These are phyloP conservation scores for Termitomyces sp. DNA, from an alignment of 768 basidiomycete genomes.

Conservation along the genomic window DNA sequence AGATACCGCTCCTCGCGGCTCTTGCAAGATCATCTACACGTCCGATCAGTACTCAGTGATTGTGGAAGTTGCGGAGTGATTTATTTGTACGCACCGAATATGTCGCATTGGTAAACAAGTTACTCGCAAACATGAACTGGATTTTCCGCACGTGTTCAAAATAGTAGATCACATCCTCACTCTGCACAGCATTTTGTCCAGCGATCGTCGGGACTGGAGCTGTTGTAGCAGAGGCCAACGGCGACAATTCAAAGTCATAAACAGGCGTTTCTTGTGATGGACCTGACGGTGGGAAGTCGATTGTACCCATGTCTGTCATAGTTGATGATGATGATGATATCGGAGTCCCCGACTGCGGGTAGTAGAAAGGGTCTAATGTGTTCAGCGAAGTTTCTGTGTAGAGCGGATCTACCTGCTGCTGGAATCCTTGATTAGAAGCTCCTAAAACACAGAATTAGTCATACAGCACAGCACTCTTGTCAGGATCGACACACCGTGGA, in stretches of 20 bases:
- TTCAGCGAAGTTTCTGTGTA: slow-evolving; percentile 27
- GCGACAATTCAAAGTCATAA: slow-evolving; percentile 29
- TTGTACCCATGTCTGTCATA: slow-evolving; percentile 20
- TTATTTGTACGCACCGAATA: slow-evolving; percentile 46
- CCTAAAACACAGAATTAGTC: slow-evolving; percentile 21
- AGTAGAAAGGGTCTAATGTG: slow-evolving; percentile 25
- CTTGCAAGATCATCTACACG: slow-evolving; percentile 47
- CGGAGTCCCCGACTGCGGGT: slow-evolving; percentile 20
- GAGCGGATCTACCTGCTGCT: slow-evolving; percentile 29
- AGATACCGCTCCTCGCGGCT: slow-evolving; percentile 67
- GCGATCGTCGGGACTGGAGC: slow-evolving; percentile 20
- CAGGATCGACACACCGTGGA: slow-evolving; percentile 35
- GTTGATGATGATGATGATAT: slow-evolving; percentile 22
- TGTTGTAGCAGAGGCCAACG: slow-evolving; percentile 5
- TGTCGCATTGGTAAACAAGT: slow-evolving; percentile 56
- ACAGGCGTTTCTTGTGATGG: slow-evolving; percentile 24
- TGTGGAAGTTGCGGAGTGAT: slow-evolving; percentile 1
- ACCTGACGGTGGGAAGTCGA: slow-evolving; percentile 26
- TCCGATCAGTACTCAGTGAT: slow-evolving; percentile 1
- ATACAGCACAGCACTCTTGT: slow-evolving; percentile 12
- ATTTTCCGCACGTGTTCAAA: slow-evolving; percentile 66
- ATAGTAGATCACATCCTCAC: slow-evolving; percentile 66
- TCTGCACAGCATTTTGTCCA: slow-evolving; percentile 39
- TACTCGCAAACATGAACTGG: slow-evolving; percentile 62
- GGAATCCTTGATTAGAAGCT: slow-evolving; percentile 32